Evolutionary conservation across 306 rosid species (phyloP), one percentile per base, ranked within the genome.

Genomic region (Citrullus amarus): DNA sequence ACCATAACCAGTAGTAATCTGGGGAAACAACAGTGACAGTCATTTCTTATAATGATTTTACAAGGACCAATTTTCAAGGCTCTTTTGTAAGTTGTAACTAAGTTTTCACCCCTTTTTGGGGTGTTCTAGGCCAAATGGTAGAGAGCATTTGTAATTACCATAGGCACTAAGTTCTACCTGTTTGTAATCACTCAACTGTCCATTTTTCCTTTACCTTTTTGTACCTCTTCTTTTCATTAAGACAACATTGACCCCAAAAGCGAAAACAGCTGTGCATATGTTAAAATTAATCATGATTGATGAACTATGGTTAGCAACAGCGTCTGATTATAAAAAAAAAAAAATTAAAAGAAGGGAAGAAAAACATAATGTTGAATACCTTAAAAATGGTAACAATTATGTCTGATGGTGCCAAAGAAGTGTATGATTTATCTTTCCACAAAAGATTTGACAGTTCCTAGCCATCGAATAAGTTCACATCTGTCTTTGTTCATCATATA

Each of bases 401-500:
- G 75, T 65, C 41, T 34, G 34, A 25, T 63, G 61, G 32, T 48
- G 74, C 30, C 18, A 63, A 78, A 13, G 39, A 62, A 20, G 50
- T 8, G 25, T 16, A 38, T 5, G 62, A 13, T 57, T 87, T 88
- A 89, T 67, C 83, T 85, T 60, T 88, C 92, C 57, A 94, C 82
- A 83, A 83, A 87, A 53, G 82, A 82, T 81, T 87, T 80, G 84
- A 92, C 91, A 16, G 78, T 81, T 73, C 73, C 85, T 85, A 94
- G 65, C 93, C 94, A 94, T 53, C 78, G 79, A 57, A 92, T 78
- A 83, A 90, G 92, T 81, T 92, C 98, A 84, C 81, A 82, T 80
- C 88, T 90, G 78, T 90, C 95, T 86, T 94, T 95, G 91, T 92
- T 92, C 92, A 78, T 81, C 91, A 92, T 87, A 80, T 80, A 92